A percentile compares a stretch with the other conserved stretches of the same genome.
Evolutionary conservation across 495 filamentous ascomycete species (phyloP).

Genomic region (Penicillium ucsense): DNA sequence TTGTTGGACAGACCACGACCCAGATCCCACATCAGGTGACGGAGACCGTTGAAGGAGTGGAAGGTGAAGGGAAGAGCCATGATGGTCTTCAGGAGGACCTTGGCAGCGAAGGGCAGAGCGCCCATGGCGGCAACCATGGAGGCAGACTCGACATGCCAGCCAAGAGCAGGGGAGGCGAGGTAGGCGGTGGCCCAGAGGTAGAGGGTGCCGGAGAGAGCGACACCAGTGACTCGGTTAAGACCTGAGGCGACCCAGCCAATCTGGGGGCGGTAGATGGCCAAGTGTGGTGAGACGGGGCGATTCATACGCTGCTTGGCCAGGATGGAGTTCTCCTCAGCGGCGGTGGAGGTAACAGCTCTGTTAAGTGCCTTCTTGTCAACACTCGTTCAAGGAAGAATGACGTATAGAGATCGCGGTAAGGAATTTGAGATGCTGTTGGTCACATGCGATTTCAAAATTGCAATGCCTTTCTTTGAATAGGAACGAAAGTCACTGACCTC

Average conservation of each 20-base stretch:
- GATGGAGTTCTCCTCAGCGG: slow-evolving; percentile 54
- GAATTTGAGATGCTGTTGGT: too few relatives aligned
- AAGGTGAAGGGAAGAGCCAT: slow-evolving; percentile 78
- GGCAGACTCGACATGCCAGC: slow-evolving; percentile 77
- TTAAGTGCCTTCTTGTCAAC: slow-evolving; percentile 7
- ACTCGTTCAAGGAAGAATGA: slow-evolving; percentile 11
- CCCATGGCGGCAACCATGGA: slow-evolving; percentile 71
- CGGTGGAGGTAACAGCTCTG: slow-evolving; percentile 46
- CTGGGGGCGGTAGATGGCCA: slow-evolving; percentile 78
- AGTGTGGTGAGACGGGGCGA: slow-evolving; percentile 83
- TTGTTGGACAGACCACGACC: slow-evolving; percentile 58
- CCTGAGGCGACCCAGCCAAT: slow-evolving; percentile 73
- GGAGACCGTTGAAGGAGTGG: slow-evolving; percentile 78
- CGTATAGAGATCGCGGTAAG: slow-evolving; percentile 13
- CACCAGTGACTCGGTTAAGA: slow-evolving; percentile 75
- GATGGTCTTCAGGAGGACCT: slow-evolving; percentile 62
- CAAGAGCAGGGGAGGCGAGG: slow-evolving; percentile 68
- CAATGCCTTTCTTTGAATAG: neutral
- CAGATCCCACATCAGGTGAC: slow-evolving; percentile 83
- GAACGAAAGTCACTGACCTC: slow-evolving; percentile 33
- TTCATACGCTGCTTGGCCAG: slow-evolving; percentile 74
- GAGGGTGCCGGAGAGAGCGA: slow-evolving; percentile 57
- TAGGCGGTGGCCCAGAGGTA: slow-evolving; percentile 83
- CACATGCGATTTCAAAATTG: neutral
- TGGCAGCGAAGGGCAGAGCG: slow-evolving; percentile 55